A percentile compares a stretch with the other conserved stretches of the same genome.
phyloP scores from a whole-genome alignment of 2,329 filamentous ascomycete genomes.

The Penicillium aurantiogriseum region DNA sequence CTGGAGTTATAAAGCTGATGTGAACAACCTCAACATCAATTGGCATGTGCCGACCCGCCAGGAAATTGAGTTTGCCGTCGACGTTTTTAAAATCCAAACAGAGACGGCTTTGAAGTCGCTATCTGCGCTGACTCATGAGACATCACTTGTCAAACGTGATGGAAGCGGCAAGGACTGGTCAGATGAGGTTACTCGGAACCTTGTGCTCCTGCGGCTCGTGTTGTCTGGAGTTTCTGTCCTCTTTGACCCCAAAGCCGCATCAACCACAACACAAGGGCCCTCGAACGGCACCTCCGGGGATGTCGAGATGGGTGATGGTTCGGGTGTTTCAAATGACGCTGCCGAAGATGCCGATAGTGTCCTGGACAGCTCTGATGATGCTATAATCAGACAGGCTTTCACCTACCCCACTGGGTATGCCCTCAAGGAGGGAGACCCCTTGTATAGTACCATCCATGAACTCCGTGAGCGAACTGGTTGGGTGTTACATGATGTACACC shows the following conservation, averaged over 20 bases:
- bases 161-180: slow-evolving; percentile 99
- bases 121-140: slow-evolving; percentile 73
- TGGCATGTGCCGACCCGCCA: slow-evolving; percentile 83
- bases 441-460: slow-evolving; percentile 75
- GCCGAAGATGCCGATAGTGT: slow-evolving; percentile 49
- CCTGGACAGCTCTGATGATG: slow-evolving; percentile 58
- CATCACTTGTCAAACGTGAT: slow-evolving; percentile 79
- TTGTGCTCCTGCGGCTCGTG: slow-evolving; percentile 83
- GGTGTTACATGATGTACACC: slow-evolving; percentile 78
- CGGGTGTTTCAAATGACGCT: slow-evolving; percentile 26
- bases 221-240: slow-evolving; percentile 85
- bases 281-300: slow-evolving; percentile 46
- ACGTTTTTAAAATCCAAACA: slow-evolving; percentile 82
- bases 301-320: slow-evolving; percentile 48
- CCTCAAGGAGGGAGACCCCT: slow-evolving; percentile 60
- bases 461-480: slow-evolving; percentile 77
- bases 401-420: slow-evolving; percentile 85
- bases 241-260: slow-evolving; percentile 76
- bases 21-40: slow-evolving; percentile 74
- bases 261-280: slow-evolving; percentile 47
- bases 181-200: slow-evolving; percentile 86
- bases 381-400: slow-evolving; percentile 74
- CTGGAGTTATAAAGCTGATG: slow-evolving; percentile 78
- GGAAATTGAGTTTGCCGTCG: slow-evolving; percentile 85
- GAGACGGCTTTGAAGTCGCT: slow-evolving; percentile 73